phyloP scores from a whole-genome alignment of 2,329 filamentous ascomycete species.

The Trichoderma oligosporum region DNA sequence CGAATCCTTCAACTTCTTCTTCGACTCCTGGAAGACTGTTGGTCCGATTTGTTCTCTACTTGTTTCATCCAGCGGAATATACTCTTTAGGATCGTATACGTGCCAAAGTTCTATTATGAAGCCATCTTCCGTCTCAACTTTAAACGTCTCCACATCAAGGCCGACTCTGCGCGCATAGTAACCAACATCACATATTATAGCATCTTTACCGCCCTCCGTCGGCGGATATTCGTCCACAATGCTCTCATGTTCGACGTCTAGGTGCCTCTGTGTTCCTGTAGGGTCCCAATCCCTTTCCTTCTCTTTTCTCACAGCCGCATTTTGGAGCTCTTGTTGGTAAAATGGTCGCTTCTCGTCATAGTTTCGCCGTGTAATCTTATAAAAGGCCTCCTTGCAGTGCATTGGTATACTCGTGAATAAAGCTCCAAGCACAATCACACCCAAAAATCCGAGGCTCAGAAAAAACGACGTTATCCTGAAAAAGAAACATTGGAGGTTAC shows the following conservation, averaged over 20 bases:
- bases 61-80: conserved; percentile 50
- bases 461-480: conserved; percentile 69
- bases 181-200: conserved; percentile 69
- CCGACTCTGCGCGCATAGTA: conserved; percentile 89
- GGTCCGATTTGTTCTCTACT: conserved; percentile 53
- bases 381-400: conserved; percentile 46
- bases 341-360: conserved; percentile 63
- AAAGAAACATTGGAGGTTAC: conserved; percentile 60
- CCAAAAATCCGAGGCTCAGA: conserved; percentile 73
- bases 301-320: conserved; percentile 53
- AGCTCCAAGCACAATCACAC: conserved; percentile 70
- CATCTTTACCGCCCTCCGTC: conserved; percentile 76
- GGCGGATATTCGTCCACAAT: conserved; percentile 60
- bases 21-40: conserved; percentile 52
- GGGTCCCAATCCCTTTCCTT: conserved; percentile 61
- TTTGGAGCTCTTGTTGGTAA: conserved; percentile 64
- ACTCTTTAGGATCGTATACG: conserved; percentile 77
- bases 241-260: conserved; percentile 42
- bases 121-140: conserved; percentile 89
- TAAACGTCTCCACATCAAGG: conserved; percentile 75
- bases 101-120: conserved; percentile 90
- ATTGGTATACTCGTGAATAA: conserved; percentile 62
- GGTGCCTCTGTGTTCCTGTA: conserved; percentile 35
- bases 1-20: conserved; percentile 36
- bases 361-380: conserved; percentile 55